Conservation (phyloP, 768 basidiomycete species). For the Pluteus cervinus region DNA sequence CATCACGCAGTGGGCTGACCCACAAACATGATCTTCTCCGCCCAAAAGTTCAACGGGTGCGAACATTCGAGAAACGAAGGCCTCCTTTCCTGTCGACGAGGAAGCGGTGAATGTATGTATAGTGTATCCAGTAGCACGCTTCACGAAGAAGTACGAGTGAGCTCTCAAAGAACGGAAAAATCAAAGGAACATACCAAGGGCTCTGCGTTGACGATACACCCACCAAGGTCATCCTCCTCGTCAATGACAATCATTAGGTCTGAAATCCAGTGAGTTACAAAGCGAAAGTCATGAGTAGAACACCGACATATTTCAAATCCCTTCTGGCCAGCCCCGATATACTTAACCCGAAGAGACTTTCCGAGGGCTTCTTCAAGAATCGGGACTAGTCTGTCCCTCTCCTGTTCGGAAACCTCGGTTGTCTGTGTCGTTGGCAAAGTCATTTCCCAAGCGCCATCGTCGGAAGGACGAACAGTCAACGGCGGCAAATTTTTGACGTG, state of each 20-base stretch:
- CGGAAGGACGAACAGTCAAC: constrained; percentile 2
- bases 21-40: constrained; percentile 48
- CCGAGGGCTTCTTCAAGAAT: constrained; percentile 33
- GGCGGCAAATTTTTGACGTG: neutral
- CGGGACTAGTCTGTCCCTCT: constrained; percentile 21
- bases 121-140: constrained; percentile 27
- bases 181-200: constrained; percentile 27
- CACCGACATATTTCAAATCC: constrained; percentile 25
- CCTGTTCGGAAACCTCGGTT: constrained; percentile 19
- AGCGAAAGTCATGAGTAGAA: neutral
- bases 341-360: constrained; percentile 29
- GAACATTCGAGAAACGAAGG: constrained; percentile 49
- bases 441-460: constrained; percentile 31
- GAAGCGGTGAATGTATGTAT: constrained; percentile 34
- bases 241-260: constrained; percentile 38
- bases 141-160: constrained; percentile 1
- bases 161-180: constrained; percentile 1
- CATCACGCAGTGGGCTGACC: constrained; percentile 45
- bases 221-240: constrained; percentile 26
- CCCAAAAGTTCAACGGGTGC: constrained; percentile 24
- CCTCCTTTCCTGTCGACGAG: constrained; percentile 21
- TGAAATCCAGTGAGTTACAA: constrained; percentile 5
- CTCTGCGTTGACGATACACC: constrained; percentile 21
- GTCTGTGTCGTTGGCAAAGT: constrained; percentile 24
- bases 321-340: constrained; percentile 29